phyloP scores from a whole-genome alignment of 2,329 filamentous ascomycete genomes.

The Colletotrichum sojae region DNA sequence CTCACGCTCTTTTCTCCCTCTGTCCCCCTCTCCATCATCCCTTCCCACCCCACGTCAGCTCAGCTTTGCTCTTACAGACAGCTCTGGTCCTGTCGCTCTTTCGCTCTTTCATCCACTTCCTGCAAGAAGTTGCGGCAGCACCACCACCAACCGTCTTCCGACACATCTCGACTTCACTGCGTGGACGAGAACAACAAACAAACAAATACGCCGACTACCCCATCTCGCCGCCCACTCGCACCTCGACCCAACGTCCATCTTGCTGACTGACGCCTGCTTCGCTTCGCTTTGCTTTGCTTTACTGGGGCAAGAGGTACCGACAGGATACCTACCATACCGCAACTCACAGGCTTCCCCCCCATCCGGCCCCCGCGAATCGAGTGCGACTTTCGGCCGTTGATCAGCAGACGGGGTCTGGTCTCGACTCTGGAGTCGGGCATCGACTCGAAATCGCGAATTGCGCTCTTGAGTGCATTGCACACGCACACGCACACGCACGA shows the following conservation, averaged over 20 bases:
- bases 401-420: slow-evolving; percentile 22
- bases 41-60: slow-evolving; percentile 30
- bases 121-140: slow-evolving; percentile 4
- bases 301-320: slow-evolving; percentile 8
- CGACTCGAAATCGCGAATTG: slow-evolving; percentile 1
- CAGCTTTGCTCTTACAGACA: no score
- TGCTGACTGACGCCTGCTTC: slow-evolving; percentile 20
- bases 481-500: slow-evolving; percentile 6
- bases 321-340: slow-evolving; percentile 5
- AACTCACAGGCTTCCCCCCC: slow-evolving; percentile 1
- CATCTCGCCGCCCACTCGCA: neutral
- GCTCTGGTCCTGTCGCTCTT: slow-evolving; percentile 20
- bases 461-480: neutral
- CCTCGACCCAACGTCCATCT: slow-evolving; percentile 31
- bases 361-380: slow-evolving; percentile 33
- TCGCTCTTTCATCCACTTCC: slow-evolving; percentile 21
- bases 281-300: slow-evolving; percentile 15
- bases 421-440: slow-evolving; percentile 8
- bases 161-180: slow-evolving; percentile 31
- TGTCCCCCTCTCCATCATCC: slow-evolving; percentile 15
- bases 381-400: slow-evolving; percentile 16
- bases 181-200: slow-evolving; percentile 39
- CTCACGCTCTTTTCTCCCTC: slow-evolving; percentile 38
- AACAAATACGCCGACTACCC: slow-evolving; percentile 31
- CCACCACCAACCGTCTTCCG: neutral